Base-by-base conservation (phyloP, 352 stramenopile species). In the Globisporangium abappressorium region DNA sequence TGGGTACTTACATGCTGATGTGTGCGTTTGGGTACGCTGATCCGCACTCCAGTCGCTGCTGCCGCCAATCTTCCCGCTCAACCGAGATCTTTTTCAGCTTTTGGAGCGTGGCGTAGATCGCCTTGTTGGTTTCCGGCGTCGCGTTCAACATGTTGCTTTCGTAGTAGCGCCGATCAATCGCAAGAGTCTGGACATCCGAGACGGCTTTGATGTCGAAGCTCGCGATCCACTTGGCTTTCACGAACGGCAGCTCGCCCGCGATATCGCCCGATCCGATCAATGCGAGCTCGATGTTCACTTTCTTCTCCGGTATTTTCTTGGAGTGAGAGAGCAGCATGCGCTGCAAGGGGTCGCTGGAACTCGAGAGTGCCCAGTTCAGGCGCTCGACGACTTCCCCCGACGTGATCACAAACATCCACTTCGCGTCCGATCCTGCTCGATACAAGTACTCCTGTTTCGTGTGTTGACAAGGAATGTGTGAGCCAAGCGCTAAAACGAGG, bases 351-450 rank as follows among this genome's bases (percentile, higher is more conserved):
- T 70, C 59, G 38, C 65, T 71, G 18, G 61, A 62, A 28, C 59
- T 53, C 58, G 80, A 65, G 34, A 60, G 34, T 53, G 57, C 61
- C 72, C 79, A 87, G 68, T 90, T 91, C 24, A 88, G 71, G 5
- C 82, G 80, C 66, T 93, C 85, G 41, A 89, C 78, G 11, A 89
- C 80, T 68, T 93, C 85, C 12, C 85, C 85, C 0, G 78, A 75
- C 24, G 84, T 87, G 30, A 93, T 74, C 59, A 93, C 82, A 57
- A 80, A 93, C 78, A 93, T 85, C 76, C 80, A 89, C 65, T 89
- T 91, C 9, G 82, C 81, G 49, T 91, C 81, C 0, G 75, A 73
- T 2, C 85, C 85, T 14, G 82, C 77, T 14, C 80, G 77, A 46
- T 93, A 91, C 38, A 93, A 65, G 69, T 88, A 90, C 49, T 93